Base-by-base conservation (phyloP, 768 basidiomycete species). In the Saitozyma sp. region DNA sequence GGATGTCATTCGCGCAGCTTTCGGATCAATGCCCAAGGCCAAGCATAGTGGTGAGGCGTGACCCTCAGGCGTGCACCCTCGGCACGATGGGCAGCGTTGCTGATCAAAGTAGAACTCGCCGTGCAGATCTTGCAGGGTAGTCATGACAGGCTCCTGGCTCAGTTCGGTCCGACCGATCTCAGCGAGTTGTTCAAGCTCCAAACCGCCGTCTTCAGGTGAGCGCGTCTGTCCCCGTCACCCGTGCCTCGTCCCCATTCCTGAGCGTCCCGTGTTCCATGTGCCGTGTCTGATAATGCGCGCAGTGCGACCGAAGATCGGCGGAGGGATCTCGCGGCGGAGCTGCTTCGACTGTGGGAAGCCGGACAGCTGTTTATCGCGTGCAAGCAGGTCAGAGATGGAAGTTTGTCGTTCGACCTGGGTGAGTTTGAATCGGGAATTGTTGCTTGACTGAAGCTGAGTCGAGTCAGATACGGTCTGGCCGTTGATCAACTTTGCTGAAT, bases 321-420 rank as follows among this genome's bases (percentile, higher is more conserved):
- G 19, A 50, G 42, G 9, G 43, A 55, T 8, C 38, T 67, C n/a
- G 65, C 70, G 3, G 54, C 65, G 13, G 68, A 74, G 39, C 59
- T 71, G 0, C 38, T 71, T 1, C 59, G 62, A 11, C 60, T 74
- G 3, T 50, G 62, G 20, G 68, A 68, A 50, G 70, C 63, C 9
- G 64, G 63, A n/a, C 16, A 50, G 8, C 55, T 74, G 6, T 68
- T 71, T 20, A 59, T 63, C 45, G 39, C 37, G 9, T 65, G 64
- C 45, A 64, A 67, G 6, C 53, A 49, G 9, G 8, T 60, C n/a
- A 39, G 51, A 45, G 52, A 58, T 19, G 66, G 56, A 11, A 57
- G 49, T 13, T 58, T 70, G 14, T 39, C 48, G 11, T 74, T 74
- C 54, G 63, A 71, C 42, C 56, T 71, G 16, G 73, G 69, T 70